Base-by-base conservation (phyloP, 23 red algal genomes). In the Cyanidiococcus yangmingshanensis region DNA sequence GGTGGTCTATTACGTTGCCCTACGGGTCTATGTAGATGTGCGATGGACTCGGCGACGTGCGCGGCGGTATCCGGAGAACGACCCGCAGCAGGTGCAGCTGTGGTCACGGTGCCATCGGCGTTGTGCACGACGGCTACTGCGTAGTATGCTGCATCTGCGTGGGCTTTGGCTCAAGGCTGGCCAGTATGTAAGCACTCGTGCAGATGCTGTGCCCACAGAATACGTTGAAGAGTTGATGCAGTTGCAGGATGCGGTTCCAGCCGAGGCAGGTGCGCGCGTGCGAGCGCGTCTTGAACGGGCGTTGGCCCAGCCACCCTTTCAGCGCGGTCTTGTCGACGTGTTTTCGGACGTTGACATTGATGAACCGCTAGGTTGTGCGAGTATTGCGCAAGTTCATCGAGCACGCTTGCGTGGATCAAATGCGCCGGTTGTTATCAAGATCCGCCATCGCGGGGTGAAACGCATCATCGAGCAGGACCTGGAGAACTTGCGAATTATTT, bases 81-180 rank as follows among this genome's bases (percentile, higher is more conserved):
- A 50, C 15, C 25, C 39, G 2, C 58, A 36, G 39, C 30, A 33
- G 25, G 77, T n/a, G 1, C 40, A 24, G 30, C 39, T 80, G 21
- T 80, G 77, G 77, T 59, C 51, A 36, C 50, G 50, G 15, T 38
- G 40, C n/a, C 77, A 80, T 58, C 45, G 40, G 25, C 41, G 41
- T n/a, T 38, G 35, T 34, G 77, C 77, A 25, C 57, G 58, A 27
- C 77, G 77, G 27, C 41, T 80, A 37, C 27, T 80, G 57, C 2
- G 40, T 0, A n/a, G 34, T 26, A 57, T 57, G 34, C 74, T 88
- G 12, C 74, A 75, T 37, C 68, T 94, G 76, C 57, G 79, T 35
- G 90, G 90, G 40, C 86, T 94, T 33, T 94, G 86, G 77, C 82
- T 80, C 77, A 94, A 94, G 68, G 68, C 84, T 27, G 85, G 80